Base-by-base conservation (phyloP, 805 yeast genomes). In the Wickerhamomyces chaumierensis region DNA sequence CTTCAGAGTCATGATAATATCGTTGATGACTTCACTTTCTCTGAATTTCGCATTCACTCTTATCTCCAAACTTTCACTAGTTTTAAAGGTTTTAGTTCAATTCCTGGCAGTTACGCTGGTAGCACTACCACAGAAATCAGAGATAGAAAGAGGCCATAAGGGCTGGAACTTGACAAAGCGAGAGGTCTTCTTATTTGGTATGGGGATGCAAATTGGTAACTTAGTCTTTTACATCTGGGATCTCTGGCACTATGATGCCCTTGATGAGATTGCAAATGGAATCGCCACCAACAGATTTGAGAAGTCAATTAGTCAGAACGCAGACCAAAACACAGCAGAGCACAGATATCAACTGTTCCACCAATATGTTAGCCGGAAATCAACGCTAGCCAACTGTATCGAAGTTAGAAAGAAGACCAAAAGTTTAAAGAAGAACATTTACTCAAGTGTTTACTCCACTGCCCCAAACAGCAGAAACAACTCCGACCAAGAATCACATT, bases 51-150 rank as follows among this genome's bases (percentile, higher is more conserved):
- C 25, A 6, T 21, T 21, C 25, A 21, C 11, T 39, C 36, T 40
- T 39, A 39, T 36, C 39, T 40, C 42, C 39, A 37, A 37, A 36
- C 42, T 40, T 39, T 39, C 42, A 39, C 11, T 11, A 11, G 6
- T 21, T 11, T 7, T 11, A 16, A 57, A 64, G 44, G 60, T 61
- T 36, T 56, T 61, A 60, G 46, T 61, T 33, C 53, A 58, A 42
- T 55, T 65, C 31, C 41, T 59, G 29, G 57, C 65, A 2, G 40
- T 65, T 7, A 47, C 62, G 15, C 50, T 60, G 14, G 43, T 63
- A 38, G 66, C 70, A 19, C 62, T 61, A 36, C 70, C 70, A 3
- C 70, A 65, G 39, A 44, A 53, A 25, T 57, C 61, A 31, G 56
- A 54, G 18, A 39, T 41, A 7, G 25, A 21, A 11, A 21, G 25